These are phyloP conservation scores for Gloeostereum incarnatum DNA, from an alignment of 768 basidiomycete species.

Conservation along the genomic window DNA sequence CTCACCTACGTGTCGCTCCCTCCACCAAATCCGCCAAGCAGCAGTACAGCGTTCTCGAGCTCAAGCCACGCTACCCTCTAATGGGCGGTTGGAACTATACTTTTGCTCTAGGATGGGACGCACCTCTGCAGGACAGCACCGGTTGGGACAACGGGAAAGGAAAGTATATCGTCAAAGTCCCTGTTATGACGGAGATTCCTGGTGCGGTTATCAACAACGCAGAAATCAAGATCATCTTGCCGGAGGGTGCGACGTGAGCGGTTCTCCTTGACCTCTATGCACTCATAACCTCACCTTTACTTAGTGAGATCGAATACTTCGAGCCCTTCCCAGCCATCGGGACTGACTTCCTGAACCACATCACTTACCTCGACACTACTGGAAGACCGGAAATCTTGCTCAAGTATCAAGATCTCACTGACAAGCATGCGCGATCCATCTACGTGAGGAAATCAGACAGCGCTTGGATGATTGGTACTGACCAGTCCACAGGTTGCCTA, in stretches of 20 bases:
- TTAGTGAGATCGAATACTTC: constrained; percentile 67
- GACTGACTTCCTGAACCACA: constrained; percentile 55
- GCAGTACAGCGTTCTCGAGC: constrained; percentile 64
- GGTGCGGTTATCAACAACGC: constrained; percentile 78
- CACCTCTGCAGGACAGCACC: constrained; percentile 68
- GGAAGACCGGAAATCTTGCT: constrained; percentile 79
- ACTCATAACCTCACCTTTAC: constrained; percentile 6
- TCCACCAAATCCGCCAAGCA: constrained; percentile 53
- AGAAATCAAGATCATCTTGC: constrained; percentile 72
- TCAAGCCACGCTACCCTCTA: constrained; percentile 86
- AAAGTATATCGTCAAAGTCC: constrained; percentile 69
- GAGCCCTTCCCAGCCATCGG: constrained; percentile 72
- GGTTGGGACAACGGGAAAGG: constrained; percentile 54
- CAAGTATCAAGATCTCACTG: constrained; percentile 64
- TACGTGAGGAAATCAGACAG: constrained; percentile 46
- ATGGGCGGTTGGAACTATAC: constrained; percentile 97
- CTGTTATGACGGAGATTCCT: constrained; percentile 75
- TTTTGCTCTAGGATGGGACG: constrained; percentile 91
- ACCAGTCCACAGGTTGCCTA: constrained; percentile 64
- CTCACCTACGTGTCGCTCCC: constrained; percentile 64
- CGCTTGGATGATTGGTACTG: neutral
- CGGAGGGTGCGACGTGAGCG: constrained; percentile 92
- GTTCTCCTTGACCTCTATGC: neutral
- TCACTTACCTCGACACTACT: constrained; percentile 85
- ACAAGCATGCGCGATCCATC: constrained; percentile 71